phyloP scores from a whole-genome alignment of 169 alveolate genomes.

The Amoebophrya sp. region DNA sequence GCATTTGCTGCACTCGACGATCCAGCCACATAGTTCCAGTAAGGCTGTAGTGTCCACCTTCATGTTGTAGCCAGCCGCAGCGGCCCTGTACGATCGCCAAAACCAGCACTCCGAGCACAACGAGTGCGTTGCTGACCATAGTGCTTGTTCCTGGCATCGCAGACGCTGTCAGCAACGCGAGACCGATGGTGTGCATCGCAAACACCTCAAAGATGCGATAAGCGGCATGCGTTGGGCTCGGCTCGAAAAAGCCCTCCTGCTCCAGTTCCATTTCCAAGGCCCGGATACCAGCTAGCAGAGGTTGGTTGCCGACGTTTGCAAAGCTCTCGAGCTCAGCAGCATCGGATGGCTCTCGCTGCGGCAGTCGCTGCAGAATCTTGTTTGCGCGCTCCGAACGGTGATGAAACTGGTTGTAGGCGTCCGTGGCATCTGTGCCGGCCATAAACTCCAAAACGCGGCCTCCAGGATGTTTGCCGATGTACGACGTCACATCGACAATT shows the following conservation, averaged over 20 bases:
- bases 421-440: conserved; percentile 30
- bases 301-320: not conserved
- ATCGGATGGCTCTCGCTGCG: not conserved
- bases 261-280: not conserved
- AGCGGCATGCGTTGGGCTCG: not conserved
- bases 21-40: conserved; percentile 28
- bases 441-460: conserved; percentile 3
- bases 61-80: conserved; percentile 40
- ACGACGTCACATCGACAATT: conserved; percentile 20
- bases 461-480: conserved; percentile 29
- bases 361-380: conserved; percentile 19
- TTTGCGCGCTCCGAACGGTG: not conserved
- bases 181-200: not conserved
- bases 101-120: not conserved
- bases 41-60: conserved; percentile 37
- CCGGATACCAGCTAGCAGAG: conserved; percentile 5
- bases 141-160: not conserved
- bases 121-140: not conserved
- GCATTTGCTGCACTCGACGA: not conserved
- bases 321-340: not conserved
- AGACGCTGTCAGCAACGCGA: not conserved
- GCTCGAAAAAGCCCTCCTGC: conserved; percentile 30
- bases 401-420: conserved; percentile 31
- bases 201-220: conserved; percentile 7
- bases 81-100: conserved; percentile 32